These are phyloP conservation scores for Lasiodiplodia citricola DNA, from an alignment of 2,329 filamentous ascomycete genomes.

Conservation along the genomic window DNA sequence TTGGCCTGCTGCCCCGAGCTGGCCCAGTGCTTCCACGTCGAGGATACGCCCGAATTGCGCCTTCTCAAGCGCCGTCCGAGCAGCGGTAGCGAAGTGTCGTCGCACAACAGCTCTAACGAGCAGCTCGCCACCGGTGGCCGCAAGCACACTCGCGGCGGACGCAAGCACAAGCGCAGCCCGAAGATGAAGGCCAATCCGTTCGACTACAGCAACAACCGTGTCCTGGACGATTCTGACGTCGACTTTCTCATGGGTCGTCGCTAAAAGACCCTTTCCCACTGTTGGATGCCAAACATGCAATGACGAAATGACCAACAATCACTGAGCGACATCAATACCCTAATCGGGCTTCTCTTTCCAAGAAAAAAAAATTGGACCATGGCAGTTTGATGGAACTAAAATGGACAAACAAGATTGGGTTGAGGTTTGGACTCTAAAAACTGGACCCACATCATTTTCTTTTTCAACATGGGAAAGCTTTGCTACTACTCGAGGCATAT, in stretches of 20 bases:
- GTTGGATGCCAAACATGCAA: neutral
- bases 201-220: neutral
- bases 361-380: neutral
- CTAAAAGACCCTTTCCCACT: neutral
- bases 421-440: neutral
- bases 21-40: slow-evolving; percentile 4
- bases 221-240: slow-evolving; percentile 11
- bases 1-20: neutral
- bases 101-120: neutral
- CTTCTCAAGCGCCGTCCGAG: neutral
- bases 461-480: neutral
- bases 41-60: slow-evolving; percentile 5
- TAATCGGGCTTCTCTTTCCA: neutral
- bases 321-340: neutral
- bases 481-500: neutral
- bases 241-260: slow-evolving; percentile 16
- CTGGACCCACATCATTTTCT: neutral
- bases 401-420: neutral
- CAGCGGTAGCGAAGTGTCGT: neutral
- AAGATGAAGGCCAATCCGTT: neutral
- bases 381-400: neutral
- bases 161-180: neutral
- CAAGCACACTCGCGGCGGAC: neutral
- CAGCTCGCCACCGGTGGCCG: neutral
- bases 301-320: neutral